These are phyloP conservation scores for Leishmania guyanensis DNA, from an alignment of 208 protist species.

Conservation along the genomic window DNA sequence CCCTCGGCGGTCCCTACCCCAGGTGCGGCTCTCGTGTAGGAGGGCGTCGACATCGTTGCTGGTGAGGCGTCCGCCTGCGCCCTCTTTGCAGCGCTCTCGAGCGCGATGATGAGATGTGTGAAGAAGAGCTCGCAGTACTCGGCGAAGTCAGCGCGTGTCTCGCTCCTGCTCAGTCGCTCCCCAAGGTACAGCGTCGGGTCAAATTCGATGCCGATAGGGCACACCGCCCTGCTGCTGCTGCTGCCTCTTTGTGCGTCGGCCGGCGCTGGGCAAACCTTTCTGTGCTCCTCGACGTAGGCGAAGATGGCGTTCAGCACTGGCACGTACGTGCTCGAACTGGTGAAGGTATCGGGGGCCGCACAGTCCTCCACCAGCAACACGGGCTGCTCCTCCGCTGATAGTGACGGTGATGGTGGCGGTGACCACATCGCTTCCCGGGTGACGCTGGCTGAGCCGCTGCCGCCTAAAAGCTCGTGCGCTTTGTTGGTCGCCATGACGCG, in stretches of 20 bases:
- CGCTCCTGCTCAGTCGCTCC: conserved; percentile 8
- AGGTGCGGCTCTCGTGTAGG: not conserved
- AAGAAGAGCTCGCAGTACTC: conserved; percentile 26
- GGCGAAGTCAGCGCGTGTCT: conserved; percentile 6
- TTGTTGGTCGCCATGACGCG: conserved; percentile 6
- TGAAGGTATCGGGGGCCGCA: conserved; percentile 12
- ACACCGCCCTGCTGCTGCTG: conserved; percentile 6
- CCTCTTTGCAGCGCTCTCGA: conserved; percentile 11
- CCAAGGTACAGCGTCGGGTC: conserved; percentile 17
- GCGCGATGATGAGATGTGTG: conserved; percentile 16
- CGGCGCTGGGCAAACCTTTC: not conserved
- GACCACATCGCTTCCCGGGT: not conserved
- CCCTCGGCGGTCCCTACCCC: not conserved
- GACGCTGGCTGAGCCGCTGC: conserved; percentile 1
- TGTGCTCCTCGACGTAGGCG: conserved; percentile 6
- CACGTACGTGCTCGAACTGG: conserved; percentile 14
- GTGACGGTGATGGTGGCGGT: not conserved
- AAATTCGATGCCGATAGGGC: conserved; percentile 20
- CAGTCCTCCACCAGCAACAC: conserved; percentile 28
- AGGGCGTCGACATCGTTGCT: not conserved
- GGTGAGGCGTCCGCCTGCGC: not conserved
- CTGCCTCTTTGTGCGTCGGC: not conserved
- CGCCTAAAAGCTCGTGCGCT: conserved; percentile 1
- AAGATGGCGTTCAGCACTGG: conserved; percentile 18
- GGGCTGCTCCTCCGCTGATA: not conserved